Percentiles rank a stretch among this genome's conserved stretches.
phyloP scores from a whole-genome alignment of 2,329 filamentous ascomycete species.

The Magnaporthiopsis rhizophila region DNA sequence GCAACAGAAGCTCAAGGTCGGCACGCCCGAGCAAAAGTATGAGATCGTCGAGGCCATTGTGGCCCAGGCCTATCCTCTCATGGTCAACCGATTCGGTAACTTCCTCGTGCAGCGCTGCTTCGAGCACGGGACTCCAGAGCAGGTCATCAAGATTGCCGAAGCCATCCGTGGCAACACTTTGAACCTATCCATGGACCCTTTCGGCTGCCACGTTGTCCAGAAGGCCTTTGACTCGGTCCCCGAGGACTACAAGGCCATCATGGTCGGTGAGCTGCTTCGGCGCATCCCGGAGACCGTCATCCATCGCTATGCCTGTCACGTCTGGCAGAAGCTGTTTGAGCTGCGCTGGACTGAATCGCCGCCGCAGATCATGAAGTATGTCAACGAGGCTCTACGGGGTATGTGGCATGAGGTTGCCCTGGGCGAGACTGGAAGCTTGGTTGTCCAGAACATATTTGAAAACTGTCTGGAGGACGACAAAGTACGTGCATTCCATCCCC shows the following conservation, averaged over 20 bases:
- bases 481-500: constrained; percentile 41
- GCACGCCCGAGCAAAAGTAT: constrained; percentile 89
- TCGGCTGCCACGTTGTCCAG: constrained; percentile 96
- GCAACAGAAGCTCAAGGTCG: constrained; percentile 97
- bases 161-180: constrained; percentile 91
- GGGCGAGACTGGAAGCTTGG: constrained; percentile 92
- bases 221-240: constrained; percentile 98
- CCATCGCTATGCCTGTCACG: constrained; percentile 96
- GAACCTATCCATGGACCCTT: constrained; percentile 94
- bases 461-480: constrained; percentile 99
- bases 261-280: constrained; percentile 95
- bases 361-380: constrained; percentile 96
- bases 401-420: constrained; percentile 99
- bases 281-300: constrained; percentile 97
- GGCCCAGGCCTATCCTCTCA: constrained; percentile 85
- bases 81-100: constrained; percentile 98
- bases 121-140: constrained; percentile 91
- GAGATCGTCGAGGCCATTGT: constrained; percentile 97
- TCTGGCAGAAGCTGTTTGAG: constrained; percentile 99
- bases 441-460: constrained; percentile 99
- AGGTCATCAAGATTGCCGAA: constrained; percentile 90
- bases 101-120: constrained; percentile 98
- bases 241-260: constrained; percentile 94
- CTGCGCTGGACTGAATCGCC: constrained; percentile 91
- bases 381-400: constrained; percentile 87